A percentile compares a stretch with the other conserved stretches of the same genome.
phyloP scores from a whole-genome alignment of 2,329 filamentous ascomycete species.

The Periconia sp. region DNA sequence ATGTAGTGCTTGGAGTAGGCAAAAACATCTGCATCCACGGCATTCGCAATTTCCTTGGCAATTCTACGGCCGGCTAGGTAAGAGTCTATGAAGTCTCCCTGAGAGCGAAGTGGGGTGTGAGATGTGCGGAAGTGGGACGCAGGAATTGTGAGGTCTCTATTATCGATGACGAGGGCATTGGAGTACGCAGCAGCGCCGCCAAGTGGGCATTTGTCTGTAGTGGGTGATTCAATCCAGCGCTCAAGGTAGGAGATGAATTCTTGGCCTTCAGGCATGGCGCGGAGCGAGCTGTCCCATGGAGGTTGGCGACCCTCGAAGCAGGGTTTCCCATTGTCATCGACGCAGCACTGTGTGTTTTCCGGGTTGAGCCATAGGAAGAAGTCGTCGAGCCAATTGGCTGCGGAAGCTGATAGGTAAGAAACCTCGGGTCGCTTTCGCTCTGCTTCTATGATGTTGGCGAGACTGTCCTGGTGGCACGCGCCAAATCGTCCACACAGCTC shows the following conservation, averaged over 20 bases:
- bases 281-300: conserved; percentile 86
- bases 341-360: conserved; percentile 68
- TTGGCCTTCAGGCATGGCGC: conserved; percentile 89
- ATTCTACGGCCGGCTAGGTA: conserved; percentile 91
- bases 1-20: conserved; percentile 98
- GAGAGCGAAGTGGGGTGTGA: conserved; percentile 84
- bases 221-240: conserved; percentile 81
- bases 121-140: conserved; percentile 92
- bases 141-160: conserved; percentile 68
- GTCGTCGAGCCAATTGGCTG: conserved; percentile 96
- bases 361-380: conserved; percentile 98
- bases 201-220: conserved; percentile 82
- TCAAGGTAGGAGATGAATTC: conserved; percentile 88
- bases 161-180: conserved; percentile 79
- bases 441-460: conserved; percentile 90
- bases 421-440: conserved; percentile 88
- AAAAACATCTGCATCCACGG: conserved; percentile 83
- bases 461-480: conserved; percentile 80
- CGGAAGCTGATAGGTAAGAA: conserved; percentile 85
- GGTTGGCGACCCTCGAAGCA: conserved; percentile 83
- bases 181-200: conserved; percentile 89
- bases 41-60: conserved; percentile 72
- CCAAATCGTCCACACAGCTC: conserved; percentile 91
- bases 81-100: conserved; percentile 90
- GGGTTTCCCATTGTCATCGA: conserved; percentile 66